Evolutionary conservation across 2,329 filamentous ascomycete species (phyloP).

Genomic region (Dichotomopilus funicola): DNA sequence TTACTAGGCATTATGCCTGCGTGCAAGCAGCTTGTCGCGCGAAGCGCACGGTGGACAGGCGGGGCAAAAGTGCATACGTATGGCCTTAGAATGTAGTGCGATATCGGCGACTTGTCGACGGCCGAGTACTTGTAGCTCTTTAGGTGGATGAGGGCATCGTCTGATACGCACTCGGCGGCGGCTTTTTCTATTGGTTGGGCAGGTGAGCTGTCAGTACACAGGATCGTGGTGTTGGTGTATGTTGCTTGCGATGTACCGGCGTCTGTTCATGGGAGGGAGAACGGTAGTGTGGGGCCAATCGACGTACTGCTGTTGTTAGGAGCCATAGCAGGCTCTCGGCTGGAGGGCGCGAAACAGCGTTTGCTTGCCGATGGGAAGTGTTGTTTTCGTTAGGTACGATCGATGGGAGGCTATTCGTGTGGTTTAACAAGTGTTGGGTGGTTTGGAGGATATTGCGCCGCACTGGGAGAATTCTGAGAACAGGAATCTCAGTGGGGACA

Average conservation of each 20-base stretch:
- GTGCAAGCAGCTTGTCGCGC: neutral
- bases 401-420: neutral
- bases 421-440: neutral
- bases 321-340: constrained; percentile 3
- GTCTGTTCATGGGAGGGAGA: neutral
- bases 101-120: constrained; percentile 92
- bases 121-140: constrained; percentile 96
- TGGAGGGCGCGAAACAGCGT: neutral
- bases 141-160: constrained; percentile 84
- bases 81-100: constrained; percentile 86
- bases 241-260: neutral
- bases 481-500: neutral
- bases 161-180: constrained; percentile 69
- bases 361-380: neutral
- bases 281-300: constrained; percentile 2
- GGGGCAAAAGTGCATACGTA: constrained; percentile 60
- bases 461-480: neutral
- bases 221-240: neutral
- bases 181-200: constrained; percentile 39
- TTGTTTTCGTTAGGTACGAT: neutral
- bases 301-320: constrained; percentile 8
- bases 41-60: no score
- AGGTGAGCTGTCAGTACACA: constrained; percentile 5
- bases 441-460: neutral
- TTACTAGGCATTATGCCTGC: neutral